phyloP scores from a whole-genome alignment of 1,284 basidiomycete genomes.

The Rhodotorula sp. region DNA sequence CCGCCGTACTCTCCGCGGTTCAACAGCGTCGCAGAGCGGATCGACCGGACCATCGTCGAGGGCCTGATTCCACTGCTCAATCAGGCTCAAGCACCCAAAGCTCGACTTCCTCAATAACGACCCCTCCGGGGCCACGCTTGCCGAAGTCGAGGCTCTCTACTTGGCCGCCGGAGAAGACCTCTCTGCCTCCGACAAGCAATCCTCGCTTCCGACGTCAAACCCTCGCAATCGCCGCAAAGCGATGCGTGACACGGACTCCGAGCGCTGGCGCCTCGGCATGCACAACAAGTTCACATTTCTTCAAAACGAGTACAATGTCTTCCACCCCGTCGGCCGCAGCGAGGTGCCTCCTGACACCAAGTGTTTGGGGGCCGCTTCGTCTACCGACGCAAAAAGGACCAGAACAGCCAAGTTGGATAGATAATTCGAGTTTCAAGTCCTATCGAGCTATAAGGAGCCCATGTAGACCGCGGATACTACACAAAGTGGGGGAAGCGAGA shows the following conservation, averaged over 20 bases:
- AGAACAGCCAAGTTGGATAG: slow-evolving; percentile 41
- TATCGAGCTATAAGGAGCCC: slow-evolving; percentile 51
- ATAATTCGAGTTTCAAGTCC: slow-evolving; percentile 47
- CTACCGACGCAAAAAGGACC: no score
- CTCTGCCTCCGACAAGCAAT: no score
- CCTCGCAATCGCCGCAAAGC: no score
- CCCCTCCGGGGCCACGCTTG: background rate
- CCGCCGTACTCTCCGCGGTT: slow-evolving; percentile 50
- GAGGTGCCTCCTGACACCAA: slow-evolving; percentile 39
- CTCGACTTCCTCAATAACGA: slow-evolving; percentile 28
- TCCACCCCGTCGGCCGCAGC: background rate
- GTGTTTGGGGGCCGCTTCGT: no score
- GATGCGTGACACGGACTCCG: no score
- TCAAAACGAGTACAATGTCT: slow-evolving; percentile 1
- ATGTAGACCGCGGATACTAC: slow-evolving; percentile 43
- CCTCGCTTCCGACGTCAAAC: no score
- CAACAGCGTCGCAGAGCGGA: slow-evolving; percentile 48
- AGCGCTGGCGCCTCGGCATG: no score
- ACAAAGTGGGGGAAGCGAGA: no score
- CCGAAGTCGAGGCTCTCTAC: background rate
- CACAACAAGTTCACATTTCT: slow-evolving; percentile 10
- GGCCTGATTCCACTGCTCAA: slow-evolving; percentile 45
- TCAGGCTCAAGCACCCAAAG: slow-evolving; percentile 43
- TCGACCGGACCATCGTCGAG: slow-evolving; percentile 47
- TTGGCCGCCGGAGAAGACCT: background rate